These are phyloP conservation scores for Balamuthia mandrillaris DNA, from an alignment of 208 protist genomes.

Conservation along the genomic window DNA sequence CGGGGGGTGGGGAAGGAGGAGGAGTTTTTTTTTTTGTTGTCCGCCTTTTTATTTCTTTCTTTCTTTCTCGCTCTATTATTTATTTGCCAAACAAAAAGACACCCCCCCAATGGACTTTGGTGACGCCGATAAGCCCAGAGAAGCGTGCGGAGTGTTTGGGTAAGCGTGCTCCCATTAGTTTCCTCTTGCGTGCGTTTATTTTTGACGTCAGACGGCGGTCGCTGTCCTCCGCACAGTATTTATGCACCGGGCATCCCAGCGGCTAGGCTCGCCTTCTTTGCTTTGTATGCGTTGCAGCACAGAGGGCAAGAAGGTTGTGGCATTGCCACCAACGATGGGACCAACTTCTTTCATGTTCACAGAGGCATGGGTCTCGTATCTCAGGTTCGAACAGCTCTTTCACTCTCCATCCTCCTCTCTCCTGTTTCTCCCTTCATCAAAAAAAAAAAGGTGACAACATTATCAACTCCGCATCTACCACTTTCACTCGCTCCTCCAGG, in stretches of 20 bases:
- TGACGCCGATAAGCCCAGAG: constrained; percentile 46
- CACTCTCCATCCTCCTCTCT: background rate
- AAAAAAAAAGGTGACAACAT: background rate
- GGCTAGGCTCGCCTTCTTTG: constrained; percentile 48
- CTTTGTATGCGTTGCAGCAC: constrained; percentile 59
- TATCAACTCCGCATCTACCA: background rate
- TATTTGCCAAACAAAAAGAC: too few relatives aligned
- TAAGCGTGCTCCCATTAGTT: background rate
- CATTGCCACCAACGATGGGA: constrained; percentile 46
- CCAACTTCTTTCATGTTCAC: constrained; percentile 38
- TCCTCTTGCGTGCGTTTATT: background rate
- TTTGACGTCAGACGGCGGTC: background rate
- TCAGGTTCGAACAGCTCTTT: constrained; percentile 27
- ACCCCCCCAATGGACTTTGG: too few relatives aligned
- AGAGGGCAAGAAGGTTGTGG: constrained; percentile 60
- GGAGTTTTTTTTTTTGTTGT: too few relatives aligned
- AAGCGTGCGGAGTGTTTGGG: constrained; percentile 56
- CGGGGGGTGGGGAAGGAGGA: too few relatives aligned
- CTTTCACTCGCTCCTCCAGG: background rate
- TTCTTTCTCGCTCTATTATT: too few relatives aligned
- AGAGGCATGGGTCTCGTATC: constrained; percentile 60
- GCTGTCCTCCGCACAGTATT: constrained; percentile 11
- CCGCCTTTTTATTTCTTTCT: too few relatives aligned
- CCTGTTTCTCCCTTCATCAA: background rate
- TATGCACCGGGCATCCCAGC: constrained; percentile 47